phyloP scores from a whole-genome alignment of 2,329 filamentous ascomycete genomes.

The Apiospora arundinis region DNA sequence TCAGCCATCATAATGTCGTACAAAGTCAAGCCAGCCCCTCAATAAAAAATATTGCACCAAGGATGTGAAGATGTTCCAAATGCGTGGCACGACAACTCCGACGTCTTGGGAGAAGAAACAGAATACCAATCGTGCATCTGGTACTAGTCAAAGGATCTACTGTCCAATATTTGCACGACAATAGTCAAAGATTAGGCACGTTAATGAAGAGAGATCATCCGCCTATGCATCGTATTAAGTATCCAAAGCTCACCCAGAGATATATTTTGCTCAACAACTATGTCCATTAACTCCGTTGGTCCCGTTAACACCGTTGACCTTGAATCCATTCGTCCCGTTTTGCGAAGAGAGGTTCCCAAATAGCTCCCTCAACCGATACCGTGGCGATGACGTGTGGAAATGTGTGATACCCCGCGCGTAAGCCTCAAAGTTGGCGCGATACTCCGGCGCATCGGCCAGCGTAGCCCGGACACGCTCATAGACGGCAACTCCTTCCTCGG shows the following conservation, averaged over 20 bases:
- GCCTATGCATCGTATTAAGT: neutral
- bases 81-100: too few species aligned
- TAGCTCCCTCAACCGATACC: conserved; percentile 24
- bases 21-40: too few species aligned
- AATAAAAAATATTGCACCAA: too few species aligned
- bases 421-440: conserved; percentile 25
- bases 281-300: neutral
- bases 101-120: too few species aligned
- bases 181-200: too few species aligned
- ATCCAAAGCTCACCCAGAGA: too few species aligned
- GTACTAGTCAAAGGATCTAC: too few species aligned
- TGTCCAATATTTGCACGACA: too few species aligned
- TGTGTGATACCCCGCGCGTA: conserved; percentile 26
- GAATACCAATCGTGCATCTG: too few species aligned
- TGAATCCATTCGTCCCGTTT: neutral
- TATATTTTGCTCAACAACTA: neutral
- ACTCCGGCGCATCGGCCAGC: conserved; percentile 23
- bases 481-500: neutral
- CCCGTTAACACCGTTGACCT: neutral
- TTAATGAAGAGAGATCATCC: too few species aligned
- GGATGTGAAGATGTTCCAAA: too few species aligned
- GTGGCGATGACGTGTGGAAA: conserved; percentile 25
- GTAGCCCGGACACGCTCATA: conserved; percentile 5
- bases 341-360: neutral
- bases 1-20: too few species aligned